phyloP scores from a whole-genome alignment of 2,329 filamentous ascomycete species.

The Gnomoniopsis sp. region DNA sequence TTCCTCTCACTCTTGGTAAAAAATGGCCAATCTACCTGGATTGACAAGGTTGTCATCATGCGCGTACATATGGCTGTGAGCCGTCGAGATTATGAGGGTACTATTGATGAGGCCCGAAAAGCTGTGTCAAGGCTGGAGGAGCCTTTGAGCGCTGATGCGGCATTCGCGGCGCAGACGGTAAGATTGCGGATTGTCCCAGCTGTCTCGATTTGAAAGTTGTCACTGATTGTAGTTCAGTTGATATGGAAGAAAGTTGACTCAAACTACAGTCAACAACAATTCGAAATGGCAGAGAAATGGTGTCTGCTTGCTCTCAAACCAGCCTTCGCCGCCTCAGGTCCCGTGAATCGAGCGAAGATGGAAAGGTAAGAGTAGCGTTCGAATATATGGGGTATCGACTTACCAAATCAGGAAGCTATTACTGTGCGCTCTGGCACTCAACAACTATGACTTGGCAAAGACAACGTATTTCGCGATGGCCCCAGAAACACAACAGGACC shows the following conservation, averaged over 20 bases:
- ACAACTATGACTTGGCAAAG: conserved; percentile 51
- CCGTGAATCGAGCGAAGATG: conserved; percentile 65
- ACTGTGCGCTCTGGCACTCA: conserved; percentile 60
- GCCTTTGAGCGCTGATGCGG: conserved; percentile 55
- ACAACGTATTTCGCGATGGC: conserved; percentile 59
- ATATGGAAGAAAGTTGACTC: conserved; percentile 78
- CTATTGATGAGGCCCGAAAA: conserved; percentile 23
- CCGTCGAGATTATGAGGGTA: conserved; percentile 33
- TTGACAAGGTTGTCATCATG: conserved; percentile 67
- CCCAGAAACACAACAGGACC: conserved; percentile 52
- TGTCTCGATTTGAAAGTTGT: not conserved
- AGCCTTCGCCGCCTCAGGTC: conserved; percentile 63
- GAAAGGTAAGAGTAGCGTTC: conserved; percentile 46
- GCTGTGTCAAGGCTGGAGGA: conserved; percentile 42
- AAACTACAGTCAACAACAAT: conserved; percentile 49
- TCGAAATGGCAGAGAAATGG: conserved; percentile 62
- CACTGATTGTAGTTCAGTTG: conserved; percentile 46
- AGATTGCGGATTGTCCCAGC: conserved; percentile 22
- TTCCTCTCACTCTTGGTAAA: conserved; percentile 53
- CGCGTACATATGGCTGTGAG: conserved; percentile 63
- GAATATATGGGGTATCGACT: conserved; percentile 12
- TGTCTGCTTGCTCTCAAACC: conserved; percentile 65
- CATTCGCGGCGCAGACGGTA: conserved; percentile 66
- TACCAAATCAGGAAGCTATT: conserved; percentile 62
- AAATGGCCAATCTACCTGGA: conserved; percentile 49